Base-by-base conservation (phyloP, 768 basidiomycete species). In the Pleurotus tuber-regium region DNA sequence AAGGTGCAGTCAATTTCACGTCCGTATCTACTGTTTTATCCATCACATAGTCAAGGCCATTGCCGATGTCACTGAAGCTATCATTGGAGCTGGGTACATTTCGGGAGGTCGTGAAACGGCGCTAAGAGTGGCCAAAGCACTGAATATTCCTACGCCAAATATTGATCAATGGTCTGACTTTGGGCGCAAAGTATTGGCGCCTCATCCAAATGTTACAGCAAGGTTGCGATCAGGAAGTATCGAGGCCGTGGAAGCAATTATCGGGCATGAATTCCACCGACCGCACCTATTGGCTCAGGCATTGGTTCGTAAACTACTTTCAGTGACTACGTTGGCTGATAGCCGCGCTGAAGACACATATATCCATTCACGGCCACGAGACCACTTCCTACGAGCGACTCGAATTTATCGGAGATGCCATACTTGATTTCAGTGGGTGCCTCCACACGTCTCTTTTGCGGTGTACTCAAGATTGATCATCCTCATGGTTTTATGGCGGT, bases 391-490 rank as follows among this genome's bases (percentile, higher is more conserved):
- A 88, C 60, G 87, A 91, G 59, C 75, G 87, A 52, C 75, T 93
- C 29, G 90, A 92, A 63, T 94, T 92, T 62, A 73, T 92, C 33
- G 92, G 92, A 10, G 92, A 94, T 67, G 89, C 88, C 1, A 80
- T 94, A 44, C 76, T 94, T 21, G 92, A 93, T 65, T 87, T 90
- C 52, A 66, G 91, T 92, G 60, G 50, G 88, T 70, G 10, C 40
- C 24, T 33, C 47, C 42, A 31, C 25, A 51, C 24, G 40, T 42
- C 47, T 24, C 26, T 38, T n/a, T 35, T 46, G 40, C 54, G 39
- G 46, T 39, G 38, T 16, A 55, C 48, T 53, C 25, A 58, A n/a
- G n/a, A n/a, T n/a, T n/a, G n/a, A n/a, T n/a, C n/a, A n/a, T n/a
- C n/a, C n/a, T n/a, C n/a, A n/a, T 31, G 46, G 3, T 6, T 31